Percentiles rank a stretch among this genome's conserved stretches.
Evolutionary conservation across 768 basidiomycete genomes (phyloP).

Genomic region (Cyclocybe cylindracea): DNA sequence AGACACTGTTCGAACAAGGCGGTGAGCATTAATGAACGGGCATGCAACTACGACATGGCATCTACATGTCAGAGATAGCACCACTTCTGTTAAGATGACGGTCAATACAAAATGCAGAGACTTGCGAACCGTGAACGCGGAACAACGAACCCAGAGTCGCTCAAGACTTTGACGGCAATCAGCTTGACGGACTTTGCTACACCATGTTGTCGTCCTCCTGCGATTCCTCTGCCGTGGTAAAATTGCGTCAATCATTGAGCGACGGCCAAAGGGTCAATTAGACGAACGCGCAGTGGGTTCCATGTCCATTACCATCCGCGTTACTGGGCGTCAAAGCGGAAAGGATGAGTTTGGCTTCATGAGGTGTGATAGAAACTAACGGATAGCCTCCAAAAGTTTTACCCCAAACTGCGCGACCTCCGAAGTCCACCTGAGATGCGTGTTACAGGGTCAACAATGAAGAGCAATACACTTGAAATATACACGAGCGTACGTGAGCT

Average conservation of each 20-base stretch:
- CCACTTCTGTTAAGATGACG: conserved; percentile 9
- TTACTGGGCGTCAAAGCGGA: no score
- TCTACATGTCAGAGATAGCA: conserved; percentile 25
- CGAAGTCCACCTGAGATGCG: conserved; percentile 33
- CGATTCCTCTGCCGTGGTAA: conserved; percentile 28
- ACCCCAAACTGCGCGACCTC: conserved; percentile 43
- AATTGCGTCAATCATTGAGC: background rate
- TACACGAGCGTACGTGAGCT: conserved; percentile 19
- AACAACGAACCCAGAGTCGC: conserved; percentile 28
- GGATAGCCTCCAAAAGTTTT: conserved; percentile 25
- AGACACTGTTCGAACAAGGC: conserved; percentile 28
- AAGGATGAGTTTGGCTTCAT: no score
- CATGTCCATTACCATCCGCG: conserved; percentile 43
- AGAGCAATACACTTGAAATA: background rate
- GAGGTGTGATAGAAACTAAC: background rate
- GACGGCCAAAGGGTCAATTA: background rate
- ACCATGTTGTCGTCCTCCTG: conserved; percentile 33
- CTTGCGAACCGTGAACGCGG: background rate
- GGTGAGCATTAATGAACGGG: background rate
- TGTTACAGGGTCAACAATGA: background rate
- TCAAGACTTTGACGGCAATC: conserved; percentile 44
- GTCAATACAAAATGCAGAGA: background rate
- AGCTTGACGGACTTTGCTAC: conserved; percentile 34
- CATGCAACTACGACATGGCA: background rate
- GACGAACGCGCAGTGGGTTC: conserved; percentile 40